Conservation (phyloP, 2,329 filamentous ascomycete species). For the Fusarium metavorans region DNA sequence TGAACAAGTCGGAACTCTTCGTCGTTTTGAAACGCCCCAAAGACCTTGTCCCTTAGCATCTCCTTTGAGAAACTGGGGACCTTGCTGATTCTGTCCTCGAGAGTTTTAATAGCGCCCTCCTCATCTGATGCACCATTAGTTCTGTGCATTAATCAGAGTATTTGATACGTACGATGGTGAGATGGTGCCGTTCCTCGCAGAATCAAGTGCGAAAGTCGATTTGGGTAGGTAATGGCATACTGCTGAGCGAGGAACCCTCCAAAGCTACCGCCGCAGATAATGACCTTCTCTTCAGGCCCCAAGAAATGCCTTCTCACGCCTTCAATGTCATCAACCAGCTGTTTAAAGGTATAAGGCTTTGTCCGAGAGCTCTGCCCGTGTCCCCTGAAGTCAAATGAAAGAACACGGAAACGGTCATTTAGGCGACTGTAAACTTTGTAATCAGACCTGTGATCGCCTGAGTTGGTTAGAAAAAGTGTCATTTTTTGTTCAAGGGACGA, state of each 20-base stretch:
- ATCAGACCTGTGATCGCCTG: constrained; percentile 30
- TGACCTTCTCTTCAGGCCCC: constrained; percentile 6
- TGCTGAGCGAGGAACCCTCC: constrained; percentile 35
- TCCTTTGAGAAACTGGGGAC: constrained; percentile 26
- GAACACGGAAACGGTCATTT: constrained; percentile 13
- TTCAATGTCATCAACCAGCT: constrained; percentile 34
- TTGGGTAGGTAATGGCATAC: constrained; percentile 29
- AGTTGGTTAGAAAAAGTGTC: background rate
- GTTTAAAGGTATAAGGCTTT: constrained; percentile 35
- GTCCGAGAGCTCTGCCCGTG: constrained; percentile 35
- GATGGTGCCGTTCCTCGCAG: constrained; percentile 32
- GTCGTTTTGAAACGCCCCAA: constrained; percentile 27
- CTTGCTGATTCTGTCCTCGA: constrained; percentile 25
- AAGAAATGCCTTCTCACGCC: constrained; percentile 20
- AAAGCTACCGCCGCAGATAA: constrained; percentile 35
- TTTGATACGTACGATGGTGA: constrained; percentile 26
- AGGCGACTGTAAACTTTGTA: constrained; percentile 27
- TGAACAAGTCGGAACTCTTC: constrained; percentile 29
- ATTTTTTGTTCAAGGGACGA: background rate
- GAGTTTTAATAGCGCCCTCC: constrained; percentile 27
- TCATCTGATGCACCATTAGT: constrained; percentile 19
- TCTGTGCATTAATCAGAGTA: background rate
- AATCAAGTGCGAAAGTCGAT: constrained; percentile 20
- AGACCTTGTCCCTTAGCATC: constrained; percentile 32
- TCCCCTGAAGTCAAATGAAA: constrained; percentile 34